Conservation (phyloP, 164 flowering plant species). For the Litsea cubeba region DNA sequence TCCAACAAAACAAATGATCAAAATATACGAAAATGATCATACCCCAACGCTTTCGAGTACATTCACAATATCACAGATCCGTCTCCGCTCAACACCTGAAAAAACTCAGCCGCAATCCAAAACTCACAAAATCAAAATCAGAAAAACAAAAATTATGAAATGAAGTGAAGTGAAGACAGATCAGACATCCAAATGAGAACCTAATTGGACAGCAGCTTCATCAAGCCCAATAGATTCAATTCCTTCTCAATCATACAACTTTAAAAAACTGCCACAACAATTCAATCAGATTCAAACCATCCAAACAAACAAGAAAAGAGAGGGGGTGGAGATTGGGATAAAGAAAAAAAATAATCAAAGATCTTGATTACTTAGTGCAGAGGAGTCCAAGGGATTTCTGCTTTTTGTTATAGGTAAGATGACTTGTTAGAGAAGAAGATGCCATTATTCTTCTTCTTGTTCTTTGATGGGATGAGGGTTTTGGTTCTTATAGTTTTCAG, state of each 20-base stretch:
- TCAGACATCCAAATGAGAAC: slow-evolving; percentile 23
- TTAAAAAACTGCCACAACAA: slow-evolving; percentile 55
- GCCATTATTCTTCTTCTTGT: slow-evolving; percentile 6
- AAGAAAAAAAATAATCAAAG: background rate
- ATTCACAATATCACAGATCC: slow-evolving; percentile 97
- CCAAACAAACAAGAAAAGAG: background rate
- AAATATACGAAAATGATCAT: slow-evolving; percentile 20
- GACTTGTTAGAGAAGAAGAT: slow-evolving; percentile 19
- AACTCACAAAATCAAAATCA: background rate
- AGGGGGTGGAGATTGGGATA: background rate
- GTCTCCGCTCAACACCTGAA: slow-evolving; percentile 92
- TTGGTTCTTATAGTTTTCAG: too few species aligned
- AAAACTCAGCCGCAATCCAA: background rate
- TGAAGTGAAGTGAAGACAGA: background rate
- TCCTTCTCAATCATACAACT: slow-evolving; percentile 70
- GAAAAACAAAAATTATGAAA: background rate
- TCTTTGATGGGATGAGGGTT: too few species aligned
- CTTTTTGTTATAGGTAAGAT: slow-evolving; percentile 64
- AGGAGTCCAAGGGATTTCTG: slow-evolving; percentile 88
- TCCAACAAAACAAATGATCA: background rate
- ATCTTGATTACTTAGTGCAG: slow-evolving; percentile 63
- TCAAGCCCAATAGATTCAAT: slow-evolving; percentile 80
- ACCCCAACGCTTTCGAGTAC: slow-evolving; percentile 97
- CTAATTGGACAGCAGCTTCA: slow-evolving; percentile 74
- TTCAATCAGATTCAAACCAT: background rate